Evolutionary conservation across 345 rosid species (phyloP).

Genomic region (Geranium brycei): DNA sequence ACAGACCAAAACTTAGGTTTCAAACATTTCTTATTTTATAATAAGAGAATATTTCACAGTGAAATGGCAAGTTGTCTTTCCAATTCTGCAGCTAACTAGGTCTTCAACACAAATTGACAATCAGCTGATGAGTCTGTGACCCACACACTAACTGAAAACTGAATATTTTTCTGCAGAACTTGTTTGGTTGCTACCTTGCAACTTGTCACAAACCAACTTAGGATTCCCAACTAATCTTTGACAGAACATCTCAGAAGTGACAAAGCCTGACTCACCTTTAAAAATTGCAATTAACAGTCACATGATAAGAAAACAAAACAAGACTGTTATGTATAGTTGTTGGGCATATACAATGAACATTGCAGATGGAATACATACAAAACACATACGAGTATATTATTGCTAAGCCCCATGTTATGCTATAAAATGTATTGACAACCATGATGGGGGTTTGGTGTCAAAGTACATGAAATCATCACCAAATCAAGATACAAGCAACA

Average conservation of each 20-base stretch:
- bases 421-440: neutral
- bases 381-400: neutral
- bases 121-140: too few species aligned
- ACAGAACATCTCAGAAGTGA: neutral
- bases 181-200: neutral
- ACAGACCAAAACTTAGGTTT: neutral
- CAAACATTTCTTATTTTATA: neutral
- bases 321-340: too few species aligned
- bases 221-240: neutral
- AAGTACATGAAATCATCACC: constrained; percentile 16
- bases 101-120: too few species aligned
- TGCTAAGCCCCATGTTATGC: neutral
- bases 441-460: neutral
- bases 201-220: neutral
- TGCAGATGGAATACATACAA: neutral
- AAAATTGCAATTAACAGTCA: too few species aligned
- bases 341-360: too few species aligned
- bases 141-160: too few species aligned
- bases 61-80: too few species aligned
- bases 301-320: neutral
- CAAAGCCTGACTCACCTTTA: neutral
- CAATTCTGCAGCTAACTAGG: too few species aligned
- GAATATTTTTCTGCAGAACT: neutral
- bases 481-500: constrained; percentile 9
- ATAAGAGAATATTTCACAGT: neutral